Percentiles rank a stretch among this genome's conserved stretches.
phyloP scores from a whole-genome alignment of 2,329 filamentous ascomycete genomes.

The Thelonectria discophora region DNA sequence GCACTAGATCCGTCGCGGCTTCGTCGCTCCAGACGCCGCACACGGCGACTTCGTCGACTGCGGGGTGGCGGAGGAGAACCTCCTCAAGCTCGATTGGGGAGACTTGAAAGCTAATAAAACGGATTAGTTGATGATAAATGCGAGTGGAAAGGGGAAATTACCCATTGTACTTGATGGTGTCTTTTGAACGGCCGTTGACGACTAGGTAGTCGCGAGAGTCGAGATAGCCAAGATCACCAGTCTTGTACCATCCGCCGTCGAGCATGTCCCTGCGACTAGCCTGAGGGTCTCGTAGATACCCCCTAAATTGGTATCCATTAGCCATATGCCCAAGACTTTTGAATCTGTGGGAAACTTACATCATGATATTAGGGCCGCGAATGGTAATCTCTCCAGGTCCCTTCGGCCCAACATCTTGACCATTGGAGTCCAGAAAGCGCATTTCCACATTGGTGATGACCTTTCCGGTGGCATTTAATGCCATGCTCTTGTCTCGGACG shows the following conservation, averaged over 20 bases:
- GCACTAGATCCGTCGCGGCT: not conserved
- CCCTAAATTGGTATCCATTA: not conserved
- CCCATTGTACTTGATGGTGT: conserved; percentile 5
- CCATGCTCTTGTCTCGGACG: not conserved
- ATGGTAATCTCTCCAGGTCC: not conserved
- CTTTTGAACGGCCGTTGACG: not conserved
- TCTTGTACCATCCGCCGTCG: not conserved
- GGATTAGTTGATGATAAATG: conserved; percentile 3
- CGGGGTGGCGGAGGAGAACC: conserved; percentile 10
- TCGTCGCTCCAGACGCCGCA: not conserved
- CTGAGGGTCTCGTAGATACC: not conserved
- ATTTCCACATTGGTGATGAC: conserved; percentile 8
- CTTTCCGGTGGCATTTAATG: not conserved
- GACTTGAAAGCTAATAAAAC: conserved; percentile 22
- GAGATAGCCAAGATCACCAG: conserved; percentile 1
- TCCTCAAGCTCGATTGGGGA: conserved; percentile 23
- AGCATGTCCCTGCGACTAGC: not conserved
- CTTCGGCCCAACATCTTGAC: not conserved
- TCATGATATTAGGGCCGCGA: conserved; percentile 4
- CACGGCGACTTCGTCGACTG: conserved; percentile 17
- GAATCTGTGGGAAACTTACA: not conserved
- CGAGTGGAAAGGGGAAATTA: not conserved
- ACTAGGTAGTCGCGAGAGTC: not conserved
- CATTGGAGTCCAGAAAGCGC: not conserved
- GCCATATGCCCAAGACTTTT: not conserved